Evolutionary conservation across 352 stramenopile genomes (phyloP).

Genomic region (Phytophthora pistaciae): DNA sequence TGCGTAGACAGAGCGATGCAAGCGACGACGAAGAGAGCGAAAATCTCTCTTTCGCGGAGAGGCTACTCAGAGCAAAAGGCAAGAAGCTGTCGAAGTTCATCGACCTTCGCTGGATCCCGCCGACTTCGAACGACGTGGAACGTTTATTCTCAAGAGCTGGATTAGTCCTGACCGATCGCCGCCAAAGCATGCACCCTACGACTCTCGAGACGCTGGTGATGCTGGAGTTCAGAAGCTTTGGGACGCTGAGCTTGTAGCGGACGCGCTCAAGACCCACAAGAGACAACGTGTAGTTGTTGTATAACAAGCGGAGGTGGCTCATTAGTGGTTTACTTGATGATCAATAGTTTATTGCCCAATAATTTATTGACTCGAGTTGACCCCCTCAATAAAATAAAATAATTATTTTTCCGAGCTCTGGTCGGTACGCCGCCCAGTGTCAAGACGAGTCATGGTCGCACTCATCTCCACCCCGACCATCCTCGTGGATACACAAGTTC

Average conservation of each 20-base stretch:
- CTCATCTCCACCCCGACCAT: conserved; percentile 44
- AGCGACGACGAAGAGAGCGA: background rate
- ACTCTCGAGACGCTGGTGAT: background rate
- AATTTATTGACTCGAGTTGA: too few species aligned
- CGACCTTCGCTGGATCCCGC: background rate
- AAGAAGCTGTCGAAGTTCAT: background rate
- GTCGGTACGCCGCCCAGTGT: conserved; percentile 10
- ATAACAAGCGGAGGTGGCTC: too few species aligned
- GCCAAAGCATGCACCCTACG: background rate
- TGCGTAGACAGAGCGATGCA: background rate
- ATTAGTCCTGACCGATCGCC: background rate
- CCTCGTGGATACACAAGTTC: conserved; percentile 50
- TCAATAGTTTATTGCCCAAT: background rate
- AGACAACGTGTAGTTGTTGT: too few species aligned
- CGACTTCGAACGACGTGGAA: background rate
- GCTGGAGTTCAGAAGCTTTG: background rate
- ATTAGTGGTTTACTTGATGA: background rate
- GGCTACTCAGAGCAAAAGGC: background rate
- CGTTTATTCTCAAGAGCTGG: background rate
- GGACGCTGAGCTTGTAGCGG: background rate
- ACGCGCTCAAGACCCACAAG: background rate
- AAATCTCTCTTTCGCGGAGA: background rate
- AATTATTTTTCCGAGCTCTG: too few species aligned
- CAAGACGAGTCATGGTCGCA: conserved; percentile 22
- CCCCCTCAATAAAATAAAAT: too few species aligned